Conservation (phyloP, 768 basidiomycete genomes). For the Leucocoprinus sp. region DNA sequence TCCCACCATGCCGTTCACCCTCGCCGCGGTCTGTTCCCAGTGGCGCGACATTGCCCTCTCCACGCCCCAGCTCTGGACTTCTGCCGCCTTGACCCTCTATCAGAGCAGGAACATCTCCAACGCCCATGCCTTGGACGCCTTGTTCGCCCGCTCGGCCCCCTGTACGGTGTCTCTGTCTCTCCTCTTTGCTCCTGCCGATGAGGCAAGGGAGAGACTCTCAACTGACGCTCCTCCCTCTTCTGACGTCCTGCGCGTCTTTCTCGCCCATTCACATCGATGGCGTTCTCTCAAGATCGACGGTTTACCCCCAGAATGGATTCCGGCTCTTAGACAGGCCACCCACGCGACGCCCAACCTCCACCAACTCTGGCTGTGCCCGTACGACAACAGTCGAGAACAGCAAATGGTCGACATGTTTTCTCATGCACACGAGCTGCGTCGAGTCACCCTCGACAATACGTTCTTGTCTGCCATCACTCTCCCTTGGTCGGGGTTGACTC, state of each 20-base stretch:
- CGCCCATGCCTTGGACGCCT: slow-evolving; percentile 1
- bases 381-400: slow-evolving; percentile 9
- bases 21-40: slow-evolving; percentile 8
- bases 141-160: background rate
- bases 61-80: slow-evolving; percentile 10
- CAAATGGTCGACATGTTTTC: slow-evolving; percentile 9
- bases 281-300: slow-evolving; percentile 7
- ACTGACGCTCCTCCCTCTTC: slow-evolving; percentile 1
- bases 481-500: background rate
- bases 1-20: slow-evolving; percentile 7
- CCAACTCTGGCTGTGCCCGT: slow-evolving; percentile 8
- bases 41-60: slow-evolving; percentile 9
- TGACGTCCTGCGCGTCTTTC: slow-evolving; percentile 1
- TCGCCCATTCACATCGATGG: slow-evolving; percentile 1
- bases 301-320: slow-evolving; percentile 9
- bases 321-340: background rate
- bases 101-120: background rate
- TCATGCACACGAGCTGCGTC: background rate
- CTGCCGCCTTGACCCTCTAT: slow-evolving; percentile 7
- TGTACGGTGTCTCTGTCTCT: slow-evolving; percentile 1
- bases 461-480: slow-evolving; percentile 7
- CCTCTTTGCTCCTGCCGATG: slow-evolving; percentile 6
- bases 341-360: background rate
- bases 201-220: slow-evolving; percentile 1
- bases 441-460: slow-evolving; percentile 8